Evolutionary conservation across 208 protist genomes (phyloP), one percentile per base, ranked within the genome.

Genomic region (Trypanosoma caninum): DNA sequence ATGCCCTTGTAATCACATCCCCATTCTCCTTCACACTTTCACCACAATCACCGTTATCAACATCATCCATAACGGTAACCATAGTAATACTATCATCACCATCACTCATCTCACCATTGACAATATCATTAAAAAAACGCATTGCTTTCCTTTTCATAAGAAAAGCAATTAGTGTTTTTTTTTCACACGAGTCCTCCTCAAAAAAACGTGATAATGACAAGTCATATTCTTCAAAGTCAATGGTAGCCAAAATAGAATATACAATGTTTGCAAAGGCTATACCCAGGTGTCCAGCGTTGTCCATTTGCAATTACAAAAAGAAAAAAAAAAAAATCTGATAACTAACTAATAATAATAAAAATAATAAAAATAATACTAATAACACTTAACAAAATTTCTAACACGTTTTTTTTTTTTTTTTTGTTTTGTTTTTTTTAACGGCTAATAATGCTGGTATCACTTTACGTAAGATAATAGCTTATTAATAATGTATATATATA

Each of bases 191-290:
- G 27, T 25, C 13, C 11, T 22, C 23, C 28, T 44, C 33, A 35
- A 72, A 56, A 7, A 72, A 28, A 20, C 50, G 56, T 0, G 16
- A 27, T 10, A 72, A 23, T 11, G 58, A 72, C 3, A 4, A 46
- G 14, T 55, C 50, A 38, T 27, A 54, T 4, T 59, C 46, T 0
- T 20, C 20, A 2, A 8, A 48, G 55, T 72, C 65, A 23, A 60
- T 51, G 18, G 23, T 14, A 7, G 22, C 31, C 8, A 72, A 35
- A 38, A 72, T 65, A 9, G 56, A 37, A 54, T 65, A 65, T n/a
- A 72, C 50, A 64, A 72, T 72, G 42, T 72, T 72, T 1, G 65
- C 65, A 40, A 59, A 72, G 42, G 65, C 50, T 41, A 59, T 65
- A 54, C 65, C 65, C 16, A 72, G 33, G 27, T 72, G 56, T 27